Base-by-base conservation (phyloP, 2,329 filamentous ascomycete genomes). In the Didymella pomorum region DNA sequence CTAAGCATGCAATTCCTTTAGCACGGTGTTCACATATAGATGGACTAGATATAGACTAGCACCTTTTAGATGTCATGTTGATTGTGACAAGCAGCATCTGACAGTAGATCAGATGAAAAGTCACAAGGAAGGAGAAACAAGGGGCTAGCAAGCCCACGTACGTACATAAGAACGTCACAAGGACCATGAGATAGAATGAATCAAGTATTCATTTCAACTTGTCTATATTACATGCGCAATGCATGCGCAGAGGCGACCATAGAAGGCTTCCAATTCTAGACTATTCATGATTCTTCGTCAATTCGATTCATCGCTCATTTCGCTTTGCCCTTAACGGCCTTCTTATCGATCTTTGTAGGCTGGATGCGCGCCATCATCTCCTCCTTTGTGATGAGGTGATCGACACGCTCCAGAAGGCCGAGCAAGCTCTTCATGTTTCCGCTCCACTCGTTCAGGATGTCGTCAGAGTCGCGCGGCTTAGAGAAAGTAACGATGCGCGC, bases 311-410 rank as follows among this genome's bases (percentile, higher is more conserved):
- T 29, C 44, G 23, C 50, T 66, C 52, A 71, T 66, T 71, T 73
- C 49, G 66, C 70, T 60, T 78, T 74, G 26, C 69, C 75, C 64
- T 79, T 79, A 28, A 45, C 64, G 1, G 65, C 68, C 73, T 74
- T 78, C 71, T 79, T 79, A 55, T 79, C 77, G n/a, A 75, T 72
- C 64, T 77, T 79, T 26, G 69, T 83, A 6, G 92, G 92, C 78
- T 95, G 89, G 71, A 99, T 98, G 59, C 93, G 86, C 39, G 95
- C 95, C 95, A 99, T 99, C 95, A 99, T 99, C 84, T 99, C 95
- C 81, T 99, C 95, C 84, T 98, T 98, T 54, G 96, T 99, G 73
- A 99, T 99, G 71, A 99, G 84, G 78, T 99, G 95, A 75, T 99
- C 95, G 61, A 99, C 96, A 63, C 93, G 86, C 83, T 97, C 93